Evolutionary conservation across 345 rosid genomes (phyloP).

Genomic region (Pelargonium nanum): DNA sequence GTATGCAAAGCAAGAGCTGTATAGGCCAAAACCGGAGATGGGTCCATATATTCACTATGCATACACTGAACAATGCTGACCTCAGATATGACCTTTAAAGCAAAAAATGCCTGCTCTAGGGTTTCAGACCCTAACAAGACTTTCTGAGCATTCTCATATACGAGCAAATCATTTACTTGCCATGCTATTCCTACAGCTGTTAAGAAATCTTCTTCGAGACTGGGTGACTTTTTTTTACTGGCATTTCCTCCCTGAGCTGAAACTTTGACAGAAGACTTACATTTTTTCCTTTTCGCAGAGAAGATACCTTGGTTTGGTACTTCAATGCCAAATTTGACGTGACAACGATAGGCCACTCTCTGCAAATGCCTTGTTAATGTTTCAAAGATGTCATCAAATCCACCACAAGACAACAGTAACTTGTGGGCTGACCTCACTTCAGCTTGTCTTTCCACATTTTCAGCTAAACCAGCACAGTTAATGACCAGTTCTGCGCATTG

Average conservation of each 20-base stretch:
- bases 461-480: slow-evolving; percentile 45
- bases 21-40: slow-evolving; percentile 61
- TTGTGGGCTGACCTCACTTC: slow-evolving; percentile 74
- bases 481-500: slow-evolving; percentile 46
- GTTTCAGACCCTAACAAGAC: slow-evolving; percentile 44
- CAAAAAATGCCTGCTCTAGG: slow-evolving; percentile 36
- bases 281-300: slow-evolving; percentile 43
- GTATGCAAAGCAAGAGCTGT: slow-evolving; percentile 57
- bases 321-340: slow-evolving; percentile 58
- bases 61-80: slow-evolving; percentile 55
- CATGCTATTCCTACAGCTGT: slow-evolving; percentile 75
- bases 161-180: slow-evolving; percentile 75
- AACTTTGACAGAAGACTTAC: slow-evolving; percentile 35
- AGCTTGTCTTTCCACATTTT: slow-evolving; percentile 47
- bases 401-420: slow-evolving; percentile 46
- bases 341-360: slow-evolving; percentile 66
- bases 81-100: slow-evolving; percentile 68
- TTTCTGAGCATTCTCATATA: slow-evolving; percentile 35
- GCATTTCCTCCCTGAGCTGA: slow-evolving; percentile 53
- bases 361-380: slow-evolving; percentile 43
- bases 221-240: slow-evolving; percentile 34
- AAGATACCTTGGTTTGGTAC: slow-evolving; percentile 33
- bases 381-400: slow-evolving; percentile 47
- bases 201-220: slow-evolving; percentile 56
- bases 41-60: slow-evolving; percentile 42